phyloP scores from a whole-genome alignment of 139 green algal species.

The Haematococcus lacustris region DNA sequence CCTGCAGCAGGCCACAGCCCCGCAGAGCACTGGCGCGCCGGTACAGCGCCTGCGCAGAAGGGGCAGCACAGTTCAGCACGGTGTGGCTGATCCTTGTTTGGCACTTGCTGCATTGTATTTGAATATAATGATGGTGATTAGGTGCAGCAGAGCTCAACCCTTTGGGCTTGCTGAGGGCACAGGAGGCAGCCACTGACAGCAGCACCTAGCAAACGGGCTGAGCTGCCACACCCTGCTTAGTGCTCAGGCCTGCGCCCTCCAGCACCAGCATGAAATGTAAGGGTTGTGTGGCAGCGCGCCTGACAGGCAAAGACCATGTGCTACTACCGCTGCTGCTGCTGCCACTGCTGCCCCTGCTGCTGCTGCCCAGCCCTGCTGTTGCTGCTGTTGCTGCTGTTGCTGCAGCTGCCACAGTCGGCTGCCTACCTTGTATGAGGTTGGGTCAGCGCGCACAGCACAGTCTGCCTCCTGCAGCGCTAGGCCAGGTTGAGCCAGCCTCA shows the following conservation, averaged over 20 bases:
- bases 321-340: not conserved
- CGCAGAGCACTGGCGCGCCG: slow-evolving; percentile 7
- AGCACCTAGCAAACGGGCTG: not conserved
- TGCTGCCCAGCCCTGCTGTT: no score
- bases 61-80: not conserved
- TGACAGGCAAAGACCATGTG: not conserved
- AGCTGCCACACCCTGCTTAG: not conserved
- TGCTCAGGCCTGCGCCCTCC: not conserved
- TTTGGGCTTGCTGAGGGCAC: not conserved
- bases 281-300: not conserved
- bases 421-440: slow-evolving; percentile 8
- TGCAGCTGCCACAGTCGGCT: not conserved
- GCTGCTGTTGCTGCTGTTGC: not conserved
- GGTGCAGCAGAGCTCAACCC: no score
- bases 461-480: slow-evolving; percentile 5
- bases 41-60: slow-evolving; percentile 17
- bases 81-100: no score
- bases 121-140: not conserved
- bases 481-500: not conserved
- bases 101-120: no score
- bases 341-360: not conserved
- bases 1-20: slow-evolving; percentile 3
- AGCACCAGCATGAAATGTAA: not conserved
- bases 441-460: slow-evolving; percentile 5
- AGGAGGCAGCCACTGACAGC: not conserved